A percentile compares a stretch with the other conserved stretches of the same genome.
Evolutionary conservation across 495 filamentous ascomycete genomes (phyloP).

Genomic region (Aspergillus sparsus): DNA sequence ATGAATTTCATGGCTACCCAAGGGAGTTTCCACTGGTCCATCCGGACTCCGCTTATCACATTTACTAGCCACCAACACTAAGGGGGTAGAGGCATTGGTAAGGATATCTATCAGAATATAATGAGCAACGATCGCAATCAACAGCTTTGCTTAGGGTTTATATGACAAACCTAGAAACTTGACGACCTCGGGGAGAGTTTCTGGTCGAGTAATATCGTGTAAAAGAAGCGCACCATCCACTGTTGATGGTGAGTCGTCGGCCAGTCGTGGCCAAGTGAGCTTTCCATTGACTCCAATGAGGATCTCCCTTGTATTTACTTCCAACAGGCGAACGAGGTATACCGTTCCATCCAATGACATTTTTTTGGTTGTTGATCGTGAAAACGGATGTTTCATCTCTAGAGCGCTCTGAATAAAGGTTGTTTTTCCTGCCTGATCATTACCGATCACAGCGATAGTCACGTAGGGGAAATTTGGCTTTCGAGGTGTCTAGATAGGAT

Average conservation of each 20-base stretch:
- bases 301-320: slow-evolving; percentile 56
- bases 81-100: slow-evolving; percentile 65
- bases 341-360: slow-evolving; percentile 74
- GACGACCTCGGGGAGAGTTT: slow-evolving; percentile 66
- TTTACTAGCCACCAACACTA: slow-evolving; percentile 79
- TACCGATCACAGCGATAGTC: slow-evolving; percentile 84
- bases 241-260: slow-evolving; percentile 64
- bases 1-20: slow-evolving; percentile 66
- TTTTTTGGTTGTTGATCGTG: slow-evolving; percentile 63
- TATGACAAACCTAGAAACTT: slow-evolving; percentile 55
- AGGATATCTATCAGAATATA: slow-evolving; percentile 58
- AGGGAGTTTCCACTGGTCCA: slow-evolving; percentile 48
- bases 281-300: slow-evolving; percentile 52
- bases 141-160: neutral
- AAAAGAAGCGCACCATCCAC: slow-evolving; percentile 83
- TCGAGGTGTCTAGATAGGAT: slow-evolving; percentile 26
- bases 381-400: slow-evolving; percentile 62
- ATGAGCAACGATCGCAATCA: neutral
- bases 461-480: slow-evolving; percentile 52
- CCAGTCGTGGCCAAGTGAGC: slow-evolving; percentile 77
- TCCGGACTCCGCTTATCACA: slow-evolving; percentile 67
- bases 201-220: slow-evolving; percentile 79
- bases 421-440: slow-evolving; percentile 80
- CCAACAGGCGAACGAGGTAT: slow-evolving; percentile 79
- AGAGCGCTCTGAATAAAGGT: slow-evolving; percentile 82